Evolutionary conservation across 495 filamentous ascomycete species (phyloP).

Genomic region (Trichoderma erinaceum): DNA sequence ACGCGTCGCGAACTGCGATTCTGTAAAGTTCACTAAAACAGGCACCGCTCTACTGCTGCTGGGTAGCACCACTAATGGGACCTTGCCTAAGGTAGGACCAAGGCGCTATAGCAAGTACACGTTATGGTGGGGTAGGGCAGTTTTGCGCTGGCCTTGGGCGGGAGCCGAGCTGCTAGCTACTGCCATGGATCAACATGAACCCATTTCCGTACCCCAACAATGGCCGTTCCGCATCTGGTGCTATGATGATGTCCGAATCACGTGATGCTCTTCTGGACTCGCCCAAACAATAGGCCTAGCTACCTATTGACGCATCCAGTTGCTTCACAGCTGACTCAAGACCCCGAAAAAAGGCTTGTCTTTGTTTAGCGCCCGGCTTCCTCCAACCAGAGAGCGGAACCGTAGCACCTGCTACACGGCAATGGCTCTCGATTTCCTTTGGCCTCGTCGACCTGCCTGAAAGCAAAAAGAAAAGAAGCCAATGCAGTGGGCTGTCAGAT

Average conservation of each 20-base stretch:
- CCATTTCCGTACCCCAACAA: too few relatives aligned
- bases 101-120: background rate
- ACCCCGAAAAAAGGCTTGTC: background rate
- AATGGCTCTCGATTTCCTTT: background rate
- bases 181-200: too few relatives aligned
- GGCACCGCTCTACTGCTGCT: background rate
- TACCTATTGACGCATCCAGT: background rate
- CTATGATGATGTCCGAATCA: background rate
- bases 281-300: background rate
- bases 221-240: too few relatives aligned
- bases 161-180: too few relatives aligned
- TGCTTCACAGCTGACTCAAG: background rate
- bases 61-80: background rate
- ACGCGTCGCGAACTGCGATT: slow-evolving; percentile 11
- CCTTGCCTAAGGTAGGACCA: background rate
- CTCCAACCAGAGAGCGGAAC: slow-evolving; percentile 3
- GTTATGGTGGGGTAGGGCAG: background rate
- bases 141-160: background rate
- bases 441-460: background rate
- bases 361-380: slow-evolving; percentile 1
- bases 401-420: background rate
- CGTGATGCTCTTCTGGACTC: background rate
- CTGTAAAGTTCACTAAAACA: background rate
- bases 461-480: background rate
- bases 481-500: background rate